Conservation (phyloP, 2,329 filamentous ascomycete species). For the Lachnellula arida region DNA sequence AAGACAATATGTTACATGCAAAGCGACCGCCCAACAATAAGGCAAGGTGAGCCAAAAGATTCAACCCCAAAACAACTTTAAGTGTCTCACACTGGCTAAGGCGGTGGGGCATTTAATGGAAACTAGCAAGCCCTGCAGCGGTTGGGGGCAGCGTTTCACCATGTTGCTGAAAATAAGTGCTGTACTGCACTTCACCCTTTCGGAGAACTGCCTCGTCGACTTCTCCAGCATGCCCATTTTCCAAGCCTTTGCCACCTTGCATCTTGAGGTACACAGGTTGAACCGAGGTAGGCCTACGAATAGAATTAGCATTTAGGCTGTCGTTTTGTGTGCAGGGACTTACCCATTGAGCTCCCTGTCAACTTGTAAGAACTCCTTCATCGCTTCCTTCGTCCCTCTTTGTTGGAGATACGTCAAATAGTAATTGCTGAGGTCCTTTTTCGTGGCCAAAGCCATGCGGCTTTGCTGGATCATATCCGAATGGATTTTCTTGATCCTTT, state of each 20-base stretch:
- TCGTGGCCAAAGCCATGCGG: slow-evolving; percentile 58
- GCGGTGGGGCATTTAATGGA: slow-evolving; percentile 13
- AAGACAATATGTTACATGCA: not conserved
- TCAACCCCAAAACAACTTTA: not conserved
- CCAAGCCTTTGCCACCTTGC: slow-evolving; percentile 36
- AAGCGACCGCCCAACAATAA: not conserved
- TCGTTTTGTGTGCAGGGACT: slow-evolving; percentile 28
- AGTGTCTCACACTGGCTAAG: not conserved
- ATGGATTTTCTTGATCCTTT: slow-evolving; percentile 76
- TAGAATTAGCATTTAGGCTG: slow-evolving; percentile 11
- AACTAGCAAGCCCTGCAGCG: slow-evolving; percentile 27
- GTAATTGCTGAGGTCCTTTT: slow-evolving; percentile 69
- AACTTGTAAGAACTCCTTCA: slow-evolving; percentile 78
- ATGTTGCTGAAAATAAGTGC: slow-evolving; percentile 38
- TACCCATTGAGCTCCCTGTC: slow-evolving; percentile 86
- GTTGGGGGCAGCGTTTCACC: slow-evolving; percentile 20
- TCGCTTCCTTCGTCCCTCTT: slow-evolving; percentile 73
- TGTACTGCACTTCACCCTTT: slow-evolving; percentile 40
- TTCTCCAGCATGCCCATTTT: slow-evolving; percentile 40
- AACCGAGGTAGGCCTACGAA: slow-evolving; percentile 39
- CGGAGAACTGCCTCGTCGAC: slow-evolving; percentile 39
- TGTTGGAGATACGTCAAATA: slow-evolving; percentile 86
- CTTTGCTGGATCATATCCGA: slow-evolving; percentile 70
- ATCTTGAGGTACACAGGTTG: slow-evolving; percentile 34
- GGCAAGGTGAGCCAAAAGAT: too few species aligned